Evolutionary conservation across 805 yeast genomes (phyloP), one percentile per base, ranked within the genome.

Genomic region (Wickerhamomyces chambardii): DNA sequence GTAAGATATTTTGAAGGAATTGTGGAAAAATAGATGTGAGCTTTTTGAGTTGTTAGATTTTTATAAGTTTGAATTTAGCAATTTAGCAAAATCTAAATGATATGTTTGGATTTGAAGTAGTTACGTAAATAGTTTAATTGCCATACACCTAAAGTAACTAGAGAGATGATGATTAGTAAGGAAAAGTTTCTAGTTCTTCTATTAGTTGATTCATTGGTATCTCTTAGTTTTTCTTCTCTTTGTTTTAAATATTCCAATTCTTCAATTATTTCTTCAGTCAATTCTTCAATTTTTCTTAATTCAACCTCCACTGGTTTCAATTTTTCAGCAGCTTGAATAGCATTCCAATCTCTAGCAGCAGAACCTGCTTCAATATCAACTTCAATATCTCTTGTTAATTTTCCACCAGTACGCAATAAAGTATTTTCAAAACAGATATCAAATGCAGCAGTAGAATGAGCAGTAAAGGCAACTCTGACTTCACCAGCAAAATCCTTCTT

Each of bases 261-360:
- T 41, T 64, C 66, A 39, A 70, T 70, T 50, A 92, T 73, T 65
- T 92, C 97, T 46, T 75, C 82, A 33, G 94, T 75, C 61, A 85
- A 61, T 55, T 84, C 95, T 59, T 86, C 90, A 38, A 90, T 70
- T 56, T 82, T 79, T 60, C 92, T 81, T 57, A 92, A 70, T 50
- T 85, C 94, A 37, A 89, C 78, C 62, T 92, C 98, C 34, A 82
- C 75, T 5, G 98, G 97, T 62, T 83, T 84, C 58, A 92, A 77
- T 57, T 86, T 85, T 60, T 92, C 97, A 31, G 83, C 74, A 32
- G 95, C 89, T 66, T 89, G 96, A 43, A 89, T 68, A 17, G 87
- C 85, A 55, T 87, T 86, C 97, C 97, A 92, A 64, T 92, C 97
- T 61, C 97, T 81, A 29, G 97, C 98, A 50, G 87, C 84, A 34